Percentiles rank a stretch among this genome's conserved stretches.
phyloP scores from a whole-genome alignment of 2,329 filamentous ascomycete species.

The Tympanopsis confertula region DNA sequence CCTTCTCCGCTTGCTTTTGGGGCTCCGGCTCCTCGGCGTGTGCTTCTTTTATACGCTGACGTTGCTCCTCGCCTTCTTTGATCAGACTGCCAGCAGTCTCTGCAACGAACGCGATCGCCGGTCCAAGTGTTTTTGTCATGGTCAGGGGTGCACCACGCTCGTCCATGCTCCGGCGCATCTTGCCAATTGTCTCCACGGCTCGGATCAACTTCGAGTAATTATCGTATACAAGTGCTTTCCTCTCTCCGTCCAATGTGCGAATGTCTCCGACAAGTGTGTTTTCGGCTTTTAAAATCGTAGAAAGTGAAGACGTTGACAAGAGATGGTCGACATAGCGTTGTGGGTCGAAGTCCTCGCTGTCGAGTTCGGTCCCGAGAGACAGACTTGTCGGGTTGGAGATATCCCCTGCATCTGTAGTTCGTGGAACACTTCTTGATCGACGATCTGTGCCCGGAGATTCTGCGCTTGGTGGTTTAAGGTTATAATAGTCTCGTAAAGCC shows the following conservation, averaged over 20 bases:
- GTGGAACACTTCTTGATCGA: conserved; percentile 1
- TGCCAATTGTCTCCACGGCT: conserved; percentile 56
- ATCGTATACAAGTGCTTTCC: conserved; percentile 60
- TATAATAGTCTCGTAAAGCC: conserved; percentile 56
- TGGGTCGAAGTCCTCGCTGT: conserved; percentile 41
- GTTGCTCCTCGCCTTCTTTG: conserved; percentile 7
- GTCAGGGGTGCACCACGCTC: conserved; percentile 40
- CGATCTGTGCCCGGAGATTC: not conserved
- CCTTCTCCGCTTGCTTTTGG: conserved; percentile 21
- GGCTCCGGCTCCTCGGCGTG: conserved; percentile 1
- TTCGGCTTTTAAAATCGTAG: conserved; percentile 33
- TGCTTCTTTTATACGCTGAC: conserved; percentile 1
- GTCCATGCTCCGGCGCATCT: conserved; percentile 28
- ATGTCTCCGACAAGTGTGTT: conserved; percentile 43
- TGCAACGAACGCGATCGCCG: conserved; percentile 37
- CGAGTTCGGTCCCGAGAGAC: conserved; percentile 33
- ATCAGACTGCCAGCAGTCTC: conserved; percentile 6
- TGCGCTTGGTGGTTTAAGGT: conserved; percentile 27
- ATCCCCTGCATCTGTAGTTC: conserved; percentile 14
- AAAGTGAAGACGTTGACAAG: conserved; percentile 28
- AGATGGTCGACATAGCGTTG: conserved; percentile 33
- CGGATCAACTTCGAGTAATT: conserved; percentile 61
- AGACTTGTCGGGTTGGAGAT: conserved; percentile 13
- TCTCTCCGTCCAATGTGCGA: conserved; percentile 52
- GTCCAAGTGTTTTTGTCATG: conserved; percentile 33